Conservation (phyloP, 495 filamentous ascomycete species). For the Penicillium turbatum region DNA sequence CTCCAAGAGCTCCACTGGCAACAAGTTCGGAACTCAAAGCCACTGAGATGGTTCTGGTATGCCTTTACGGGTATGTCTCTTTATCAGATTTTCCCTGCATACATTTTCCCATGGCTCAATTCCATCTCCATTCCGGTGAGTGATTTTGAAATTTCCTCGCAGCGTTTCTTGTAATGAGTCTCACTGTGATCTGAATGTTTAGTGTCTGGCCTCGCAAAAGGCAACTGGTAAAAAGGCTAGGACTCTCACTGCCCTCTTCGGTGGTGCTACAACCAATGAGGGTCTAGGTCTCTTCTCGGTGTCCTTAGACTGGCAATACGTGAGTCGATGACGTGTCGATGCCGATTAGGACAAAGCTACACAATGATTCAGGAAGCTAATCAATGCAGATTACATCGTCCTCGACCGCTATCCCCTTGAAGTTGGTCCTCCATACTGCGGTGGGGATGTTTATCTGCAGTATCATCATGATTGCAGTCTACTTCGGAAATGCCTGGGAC, state of each 20-base stretch:
- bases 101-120: conserved; percentile 51
- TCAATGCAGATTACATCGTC: conserved; percentile 28
- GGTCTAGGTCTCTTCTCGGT: conserved; percentile 46
- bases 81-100: conserved; percentile 56
- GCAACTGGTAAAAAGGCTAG: conserved; percentile 26
- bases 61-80: conserved; percentile 30
- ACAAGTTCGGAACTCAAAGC: conserved; percentile 26
- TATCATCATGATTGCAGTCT: conserved; percentile 23
- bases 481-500: conserved; percentile 28
- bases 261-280: conserved; percentile 51
- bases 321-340: conserved; percentile 20
- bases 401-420: conserved; percentile 26
- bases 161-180: not conserved
- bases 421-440: conserved; percentile 15
- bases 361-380: conserved; percentile 6
- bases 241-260: conserved; percentile 45
- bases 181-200: conserved; percentile 11
- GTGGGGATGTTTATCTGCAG: conserved; percentile 17
- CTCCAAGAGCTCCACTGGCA: conserved; percentile 36
- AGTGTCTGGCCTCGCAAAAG: conserved; percentile 44
- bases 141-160: not conserved
- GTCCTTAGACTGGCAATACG: conserved; percentile 56
- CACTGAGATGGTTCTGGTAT: conserved; percentile 31
- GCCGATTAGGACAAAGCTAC: too few relatives aligned
- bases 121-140: conserved; percentile 48